Conservation (phyloP, 768 basidiomycete genomes). For the Arthromyces matolae region DNA sequence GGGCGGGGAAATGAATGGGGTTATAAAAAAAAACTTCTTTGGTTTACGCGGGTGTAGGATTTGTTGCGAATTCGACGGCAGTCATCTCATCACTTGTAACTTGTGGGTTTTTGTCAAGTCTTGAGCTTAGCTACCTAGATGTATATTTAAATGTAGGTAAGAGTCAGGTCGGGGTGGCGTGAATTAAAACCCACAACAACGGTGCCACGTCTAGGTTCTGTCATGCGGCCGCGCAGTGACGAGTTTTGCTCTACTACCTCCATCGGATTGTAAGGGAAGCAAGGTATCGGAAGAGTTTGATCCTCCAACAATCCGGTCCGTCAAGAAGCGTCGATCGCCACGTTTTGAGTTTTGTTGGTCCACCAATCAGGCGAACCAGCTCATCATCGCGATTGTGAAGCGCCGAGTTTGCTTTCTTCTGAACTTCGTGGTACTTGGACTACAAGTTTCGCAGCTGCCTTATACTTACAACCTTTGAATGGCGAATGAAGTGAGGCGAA, state of each 20-base stretch:
- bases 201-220: too few species aligned
- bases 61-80: too few species aligned
- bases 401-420: background rate
- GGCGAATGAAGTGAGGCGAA: too few species aligned
- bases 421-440: too few species aligned
- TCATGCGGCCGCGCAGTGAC: background rate
- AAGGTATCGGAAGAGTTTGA: conserved; percentile 4
- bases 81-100: too few species aligned
- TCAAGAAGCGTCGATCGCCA: conserved; percentile 15
- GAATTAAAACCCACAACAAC: too few species aligned
- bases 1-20: background rate
- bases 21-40: conserved; percentile 10
- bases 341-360: too few species aligned
- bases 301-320: conserved; percentile 15
- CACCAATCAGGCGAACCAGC: conserved; percentile 6
- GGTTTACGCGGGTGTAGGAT: conserved; percentile 4
- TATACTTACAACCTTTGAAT: too few species aligned
- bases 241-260: background rate
- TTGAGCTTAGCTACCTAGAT: too few species aligned
- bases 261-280: background rate
- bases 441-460: too few species aligned
- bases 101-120: background rate
- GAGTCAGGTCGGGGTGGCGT: too few species aligned
- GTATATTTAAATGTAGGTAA: too few species aligned
- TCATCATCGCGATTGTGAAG: conserved; percentile 6